Evolutionary conservation across 768 basidiomycete species (phyloP).

Genomic region (Postia placenta): DNA sequence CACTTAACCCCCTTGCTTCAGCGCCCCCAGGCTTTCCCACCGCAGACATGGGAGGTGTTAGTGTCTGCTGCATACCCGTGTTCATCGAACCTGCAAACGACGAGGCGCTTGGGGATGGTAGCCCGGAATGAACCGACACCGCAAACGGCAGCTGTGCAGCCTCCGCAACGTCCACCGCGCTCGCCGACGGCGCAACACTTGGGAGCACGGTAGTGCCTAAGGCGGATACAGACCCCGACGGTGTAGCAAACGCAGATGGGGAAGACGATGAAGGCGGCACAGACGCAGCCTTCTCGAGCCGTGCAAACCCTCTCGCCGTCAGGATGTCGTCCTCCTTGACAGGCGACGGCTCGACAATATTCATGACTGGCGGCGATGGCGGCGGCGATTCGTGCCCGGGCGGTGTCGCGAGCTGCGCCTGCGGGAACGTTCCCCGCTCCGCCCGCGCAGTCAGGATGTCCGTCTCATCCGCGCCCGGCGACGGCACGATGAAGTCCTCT

Average conservation of each 20-base stretch:
- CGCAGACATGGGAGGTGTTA: constrained; percentile 17
- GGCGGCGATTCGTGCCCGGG: background rate
- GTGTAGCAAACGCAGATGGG: constrained; percentile 1
- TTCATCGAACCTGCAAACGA: constrained; percentile 12
- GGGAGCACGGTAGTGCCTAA: constrained; percentile 3
- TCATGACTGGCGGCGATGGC: constrained; percentile 2
- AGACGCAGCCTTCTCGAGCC: background rate
- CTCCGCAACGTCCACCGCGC: constrained; percentile 13
- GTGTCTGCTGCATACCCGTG: constrained; percentile 19
- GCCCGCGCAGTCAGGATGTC: constrained; percentile 24
- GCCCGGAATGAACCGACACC: background rate
- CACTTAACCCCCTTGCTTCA: too few species aligned
- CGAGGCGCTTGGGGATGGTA: constrained; percentile 19
- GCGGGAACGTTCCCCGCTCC: constrained; percentile 19
- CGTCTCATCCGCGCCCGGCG: constrained; percentile 17
- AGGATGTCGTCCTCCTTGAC: background rate
- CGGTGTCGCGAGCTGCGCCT: constrained; percentile 3
- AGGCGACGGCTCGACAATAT: constrained; percentile 10
- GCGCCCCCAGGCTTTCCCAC: constrained; percentile 10
- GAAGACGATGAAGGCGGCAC: background rate
- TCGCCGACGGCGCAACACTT: constrained; percentile 9
- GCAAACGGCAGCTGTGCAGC: constrained; percentile 12
- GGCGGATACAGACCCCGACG: constrained; percentile 3
- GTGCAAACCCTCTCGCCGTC: background rate
- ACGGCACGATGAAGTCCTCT: constrained; percentile 27